Base-by-base conservation (phyloP, 2,329 filamentous ascomycete species). In the Penicillium polonicum region DNA sequence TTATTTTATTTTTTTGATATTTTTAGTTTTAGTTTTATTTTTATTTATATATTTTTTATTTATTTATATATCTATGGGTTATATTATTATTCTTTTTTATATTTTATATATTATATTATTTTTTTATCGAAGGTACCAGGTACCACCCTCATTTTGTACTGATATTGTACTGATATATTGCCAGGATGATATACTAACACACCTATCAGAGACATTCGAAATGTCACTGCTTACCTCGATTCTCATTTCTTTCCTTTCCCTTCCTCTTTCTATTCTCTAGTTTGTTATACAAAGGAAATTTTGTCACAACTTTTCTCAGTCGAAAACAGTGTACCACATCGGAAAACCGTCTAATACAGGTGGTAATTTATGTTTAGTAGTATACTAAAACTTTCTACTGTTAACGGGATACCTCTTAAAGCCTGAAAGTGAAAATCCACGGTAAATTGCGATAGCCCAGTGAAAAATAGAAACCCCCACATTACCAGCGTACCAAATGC, bases 391-490 rank as follows among this genome's bases (percentile, higher is more conserved):
- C 41, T 36, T 36, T 15, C 21, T 25, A 41, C 19, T 15, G 19
- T 25, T 23, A 23, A 23, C 3, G 23, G 23, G 23, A 23, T 23
- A 23, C 23, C 21, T 39, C 4, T 21, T 8, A n/a, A 23, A 23
- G 29, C n/a, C 4, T 21, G 13, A 17, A 48, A 36, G 29, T 21
- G 8, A 38, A 38, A 27, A 27, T 25, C 17, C 7, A 29, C 17
- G 52, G 56, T 43, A 59, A 61, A 61, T 64, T 65, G 53, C 52
- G 60, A 65, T 60, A 59, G 50, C 50, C 56, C 45, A 48, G 29
- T 33, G 35, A 52, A 49, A 36, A 44, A 42, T 46, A 29, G 25
- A 25, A 48, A 43, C 50, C 57, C 57, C 59, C 59, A 61, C 59
- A 61, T 59, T 61, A 52, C 53, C 35, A 38, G 46, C 7, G 27